A percentile compares a stretch with the other conserved stretches of the same genome.
Evolutionary conservation across 2,329 filamentous ascomycete genomes (phyloP).

Genomic region (Alternaria viburni): DNA sequence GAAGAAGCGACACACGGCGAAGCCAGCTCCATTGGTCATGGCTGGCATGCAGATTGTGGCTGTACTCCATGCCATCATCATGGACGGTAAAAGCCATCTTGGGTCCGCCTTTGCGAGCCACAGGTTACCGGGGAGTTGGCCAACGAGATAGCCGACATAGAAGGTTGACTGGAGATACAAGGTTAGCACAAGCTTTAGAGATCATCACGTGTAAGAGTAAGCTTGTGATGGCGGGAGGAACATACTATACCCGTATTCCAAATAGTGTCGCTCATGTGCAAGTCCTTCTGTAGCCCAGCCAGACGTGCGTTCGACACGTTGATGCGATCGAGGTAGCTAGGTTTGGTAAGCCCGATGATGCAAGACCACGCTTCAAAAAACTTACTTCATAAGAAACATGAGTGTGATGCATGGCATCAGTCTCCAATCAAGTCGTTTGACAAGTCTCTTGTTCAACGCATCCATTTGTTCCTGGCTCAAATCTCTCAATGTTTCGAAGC

Average conservation of each 20-base stretch:
- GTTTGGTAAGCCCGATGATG: constrained; percentile 1
- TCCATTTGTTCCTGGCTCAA: constrained; percentile 34
- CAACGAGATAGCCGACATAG: constrained; percentile 56
- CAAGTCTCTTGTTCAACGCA: constrained; percentile 35
- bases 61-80: constrained; percentile 54
- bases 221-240: fast-evolving
- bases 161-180: constrained; percentile 40
- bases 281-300: constrained; percentile 47
- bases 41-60: constrained; percentile 55
- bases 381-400: constrained; percentile 42
- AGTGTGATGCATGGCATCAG: constrained; percentile 40
- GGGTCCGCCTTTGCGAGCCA: constrained; percentile 52
- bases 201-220: background rate
- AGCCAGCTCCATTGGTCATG: constrained; percentile 43
- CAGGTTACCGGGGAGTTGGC: constrained; percentile 57
- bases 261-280: constrained; percentile 35
- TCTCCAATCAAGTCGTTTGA: constrained; percentile 37
- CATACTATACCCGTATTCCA: constrained; percentile 49
- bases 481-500: constrained; percentile 33
- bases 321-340: constrained; percentile 49
- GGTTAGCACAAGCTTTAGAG: fast-evolving
- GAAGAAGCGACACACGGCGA: constrained; percentile 48
- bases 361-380: background rate
- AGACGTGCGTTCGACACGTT: constrained; percentile 50
- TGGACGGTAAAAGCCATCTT: constrained; percentile 44